phyloP scores from a whole-genome alignment of 2,329 filamentous ascomycete species.

The Alternaria alternata region DNA sequence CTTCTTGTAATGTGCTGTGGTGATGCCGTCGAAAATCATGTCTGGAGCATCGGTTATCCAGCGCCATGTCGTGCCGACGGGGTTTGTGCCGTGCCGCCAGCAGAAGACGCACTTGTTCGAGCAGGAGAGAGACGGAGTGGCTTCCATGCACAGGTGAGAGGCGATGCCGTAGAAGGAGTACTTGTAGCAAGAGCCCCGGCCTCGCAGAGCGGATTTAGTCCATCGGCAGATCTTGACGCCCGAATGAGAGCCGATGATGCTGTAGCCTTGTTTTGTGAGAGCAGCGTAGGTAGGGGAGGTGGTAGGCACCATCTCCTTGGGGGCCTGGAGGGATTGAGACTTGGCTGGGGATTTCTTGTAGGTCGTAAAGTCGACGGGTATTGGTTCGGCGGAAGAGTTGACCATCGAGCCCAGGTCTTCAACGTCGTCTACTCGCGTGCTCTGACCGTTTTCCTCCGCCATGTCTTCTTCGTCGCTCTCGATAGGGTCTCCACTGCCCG shows the following conservation, averaged over 20 bases:
- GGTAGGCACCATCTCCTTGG: constrained; percentile 93
- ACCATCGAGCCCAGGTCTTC: constrained; percentile 81
- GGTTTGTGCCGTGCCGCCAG: constrained; percentile 97
- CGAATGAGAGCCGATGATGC: constrained; percentile 92
- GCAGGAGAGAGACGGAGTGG: constrained; percentile 92
- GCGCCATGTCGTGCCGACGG: constrained; percentile 94
- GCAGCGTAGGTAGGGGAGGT: constrained; percentile 87
- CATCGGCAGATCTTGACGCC: constrained; percentile 98
- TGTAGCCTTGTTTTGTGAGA: constrained; percentile 95
- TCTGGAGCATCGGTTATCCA: constrained; percentile 95
- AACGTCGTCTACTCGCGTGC: constrained; percentile 71
- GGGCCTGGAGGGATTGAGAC: constrained; percentile 53
- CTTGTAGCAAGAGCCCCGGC: constrained; percentile 96
- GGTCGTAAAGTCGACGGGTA: constrained; percentile 89
- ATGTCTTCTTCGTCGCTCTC: constrained; percentile 81
- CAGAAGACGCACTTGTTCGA: constrained; percentile 99
- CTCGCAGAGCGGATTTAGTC: constrained; percentile 95
- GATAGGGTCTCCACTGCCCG: constrained; percentile 80
- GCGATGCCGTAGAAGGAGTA: constrained; percentile 97
- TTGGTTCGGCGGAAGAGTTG: constrained; percentile 54
- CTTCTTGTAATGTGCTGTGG: constrained; percentile 92
- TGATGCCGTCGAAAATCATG: constrained; percentile 88
- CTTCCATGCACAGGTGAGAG: constrained; percentile 98
- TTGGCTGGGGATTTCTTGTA: constrained; percentile 62
- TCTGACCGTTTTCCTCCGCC: constrained; percentile 52